A percentile compares a stretch with the other conserved stretches of the same genome.
Evolutionary conservation across 2,329 filamentous ascomycete species (phyloP).

Genomic region (Verticillium alfalfae): DNA sequence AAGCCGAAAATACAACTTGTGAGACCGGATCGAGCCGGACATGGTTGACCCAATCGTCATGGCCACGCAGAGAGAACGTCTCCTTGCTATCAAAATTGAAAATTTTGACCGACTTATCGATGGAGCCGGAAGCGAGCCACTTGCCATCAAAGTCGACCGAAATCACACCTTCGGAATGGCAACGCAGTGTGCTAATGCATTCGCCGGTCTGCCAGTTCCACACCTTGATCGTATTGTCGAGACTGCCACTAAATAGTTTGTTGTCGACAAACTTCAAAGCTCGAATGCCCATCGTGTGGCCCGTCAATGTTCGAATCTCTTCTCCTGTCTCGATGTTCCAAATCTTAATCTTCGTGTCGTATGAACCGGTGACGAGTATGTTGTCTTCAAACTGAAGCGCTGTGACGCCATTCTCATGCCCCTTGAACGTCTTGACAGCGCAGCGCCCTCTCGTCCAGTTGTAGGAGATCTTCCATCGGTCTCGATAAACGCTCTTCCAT

Average conservation of each 20-base stretch:
- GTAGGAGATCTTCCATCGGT: conserved; percentile 89
- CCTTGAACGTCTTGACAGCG: conserved; percentile 76
- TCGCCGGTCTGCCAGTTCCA: conserved; percentile 97
- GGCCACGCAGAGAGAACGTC: conserved; percentile 73
- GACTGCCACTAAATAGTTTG: conserved; percentile 83
- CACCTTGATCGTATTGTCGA: conserved; percentile 82
- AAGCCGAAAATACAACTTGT: conserved; percentile 84
- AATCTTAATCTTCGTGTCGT: conserved; percentile 91
- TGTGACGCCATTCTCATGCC: conserved; percentile 70
- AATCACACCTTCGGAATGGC: conserved; percentile 78
- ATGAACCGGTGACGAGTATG: conserved; percentile 88
- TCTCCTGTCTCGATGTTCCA: conserved; percentile 90
- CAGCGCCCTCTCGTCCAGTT: conserved; percentile 97
- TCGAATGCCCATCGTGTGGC: conserved; percentile 78
- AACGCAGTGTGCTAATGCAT: conserved; percentile 73
- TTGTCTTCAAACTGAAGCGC: conserved; percentile 68
- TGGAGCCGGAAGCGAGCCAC: conserved; percentile 80
- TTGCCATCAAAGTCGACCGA: conserved; percentile 82
- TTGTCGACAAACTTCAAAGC: conserved; percentile 89
- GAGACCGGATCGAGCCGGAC: conserved; percentile 79
- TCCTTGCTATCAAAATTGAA: conserved; percentile 87
- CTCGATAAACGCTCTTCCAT: conserved; percentile 96
- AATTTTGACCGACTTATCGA: conserved; percentile 84
- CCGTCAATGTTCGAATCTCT: conserved; percentile 76
- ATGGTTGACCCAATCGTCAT: conserved; percentile 95